Base-by-base conservation (phyloP, 1,284 basidiomycete species). In the Cystobasidium pallidum region DNA sequence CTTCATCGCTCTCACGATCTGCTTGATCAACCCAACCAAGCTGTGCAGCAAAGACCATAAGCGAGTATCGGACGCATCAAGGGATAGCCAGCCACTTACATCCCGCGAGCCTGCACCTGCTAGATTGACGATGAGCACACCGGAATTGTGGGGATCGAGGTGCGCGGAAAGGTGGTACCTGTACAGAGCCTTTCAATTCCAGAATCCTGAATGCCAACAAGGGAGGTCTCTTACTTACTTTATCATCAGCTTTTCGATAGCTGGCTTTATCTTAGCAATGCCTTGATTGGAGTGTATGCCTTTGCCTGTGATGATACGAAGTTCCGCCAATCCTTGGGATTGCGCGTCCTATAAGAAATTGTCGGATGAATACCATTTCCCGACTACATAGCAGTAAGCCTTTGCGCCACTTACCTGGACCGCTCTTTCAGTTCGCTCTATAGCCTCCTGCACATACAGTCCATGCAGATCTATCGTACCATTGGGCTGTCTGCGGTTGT, bases 221-320 rank as follows among this genome's bases (percentile, higher is more conserved):
- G 36, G 13, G 36, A 39, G 13, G 13, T 39, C 36, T 13, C 36
- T 7, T 7, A 39, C 84, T 47, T 76, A 91, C 89, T 89, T 90
- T 74, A 85, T 84, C 87, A 94, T 91, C 70, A 97, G 83, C 61
- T 91, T 88, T 80, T 91, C 91, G 59, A 99, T 90, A 2, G 94
- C 94, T 24, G 95, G 95, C 79, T 91, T 94, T 80, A 98, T 87
- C 82, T 96, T 96, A 0, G 91, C 89, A 15, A 88, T 85, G 67
- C 90, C 88, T 32, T 87, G 86, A 59, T 85, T 82, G 30, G 92
- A 94, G 81, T 99, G 95, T 24, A 94, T 83, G 15, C 94, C 94
- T 81, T 92, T 91, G 7, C 88, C 28, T 3, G 47, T 43, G 26
- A 43, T 45, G 63, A 54, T 83, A 70, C 87, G 85, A n/a, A 98